Evolutionary conservation across 371 early-diverging fungal species (phyloP).

Genomic region (Mortierella sp.): DNA sequence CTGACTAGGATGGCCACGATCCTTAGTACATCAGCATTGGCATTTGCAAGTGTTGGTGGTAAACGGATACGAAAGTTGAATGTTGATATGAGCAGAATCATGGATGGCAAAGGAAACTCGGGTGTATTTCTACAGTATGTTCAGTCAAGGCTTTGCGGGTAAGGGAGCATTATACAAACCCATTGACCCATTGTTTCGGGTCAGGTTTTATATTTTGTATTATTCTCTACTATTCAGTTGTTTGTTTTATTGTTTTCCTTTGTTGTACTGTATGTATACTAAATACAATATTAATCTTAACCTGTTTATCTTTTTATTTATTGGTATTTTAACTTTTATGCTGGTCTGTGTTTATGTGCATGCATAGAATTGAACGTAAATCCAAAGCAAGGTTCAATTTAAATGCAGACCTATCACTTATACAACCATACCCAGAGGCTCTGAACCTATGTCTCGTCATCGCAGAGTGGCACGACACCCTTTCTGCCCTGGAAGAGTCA

Average conservation of each 20-base stretch:
- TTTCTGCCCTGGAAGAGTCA: conserved; percentile 60
- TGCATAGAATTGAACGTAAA: conserved; percentile 75
- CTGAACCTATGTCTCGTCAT: conserved; percentile 77
- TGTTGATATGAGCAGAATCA: conserved; percentile 22
- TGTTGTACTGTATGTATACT: not conserved
- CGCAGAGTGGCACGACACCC: conserved; percentile 85
- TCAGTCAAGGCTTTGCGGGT: conserved; percentile 43
- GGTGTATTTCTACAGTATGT: conserved; percentile 50
- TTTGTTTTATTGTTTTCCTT: not conserved
- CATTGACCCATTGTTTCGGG: not conserved
- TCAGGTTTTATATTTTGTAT: not conserved
- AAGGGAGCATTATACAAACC: not conserved
- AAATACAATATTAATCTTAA: not conserved
- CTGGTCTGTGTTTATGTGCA: not conserved
- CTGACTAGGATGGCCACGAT: conserved; percentile 26
- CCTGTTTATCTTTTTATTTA: not conserved
- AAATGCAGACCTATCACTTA: conserved; percentile 55
- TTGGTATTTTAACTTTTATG: not conserved
- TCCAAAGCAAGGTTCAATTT: conserved; percentile 36
- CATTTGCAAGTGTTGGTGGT: conserved; percentile 20
- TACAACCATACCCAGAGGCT: conserved; percentile 74
- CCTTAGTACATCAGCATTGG: conserved; percentile 30
- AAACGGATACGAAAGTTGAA: conserved; percentile 26
- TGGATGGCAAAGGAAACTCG: conserved; percentile 43
- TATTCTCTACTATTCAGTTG: too few species aligned